Evolutionary conservation across 768 basidiomycete species (phyloP), one percentile per base, ranked within the genome.

Genomic region (Tulasnella sp.): DNA sequence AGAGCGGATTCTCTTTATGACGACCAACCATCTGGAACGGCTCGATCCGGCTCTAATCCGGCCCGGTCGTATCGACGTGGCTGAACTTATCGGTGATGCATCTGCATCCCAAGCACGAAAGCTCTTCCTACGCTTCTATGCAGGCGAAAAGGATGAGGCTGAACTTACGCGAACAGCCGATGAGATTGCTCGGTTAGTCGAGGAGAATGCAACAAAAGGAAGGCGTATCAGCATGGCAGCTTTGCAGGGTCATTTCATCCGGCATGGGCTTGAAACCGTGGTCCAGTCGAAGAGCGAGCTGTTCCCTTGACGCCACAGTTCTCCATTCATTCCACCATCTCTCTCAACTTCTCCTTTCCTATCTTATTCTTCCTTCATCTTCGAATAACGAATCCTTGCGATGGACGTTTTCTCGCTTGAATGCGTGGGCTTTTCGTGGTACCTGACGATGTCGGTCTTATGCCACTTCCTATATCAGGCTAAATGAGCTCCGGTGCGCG

Each of bases 1-100:
- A 81, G 95, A 97, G 77, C 89, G 97, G n/a, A 90, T 99, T 78
- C 87, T 99, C 40, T 99, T 99, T 81, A 92, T 99, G 89, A 99
- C 97, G 0, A 98, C 97, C n/a, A 99, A 99, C 80, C 97, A 98
- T 77, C 79, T 92, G 69, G 88, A 91, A 73, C 85, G 84, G 74
- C 86, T 99, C 40, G 97, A 99, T 80, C 90, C 94, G 6, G 97
- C 96, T 0, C 86, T 99, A 62, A 93, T 98, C 77, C 89, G 97
- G 67, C 96, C 97, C 0, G 97, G 97, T 19, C 87, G 97, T 11
- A 95, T 99, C 52, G 97, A 99, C 79, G 79, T 98, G 62, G 84
- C 87, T 34, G 87, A 92, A 75, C 81, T 91, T 41, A 86, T 99
- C 65, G 94, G 90, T 79, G 92, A 99, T 76, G 93, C 97, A 5